Evolutionary conservation across 495 filamentous ascomycete species (phyloP), one percentile per base, ranked within the genome.

Genomic region (Penicillium longicatenatum): DNA sequence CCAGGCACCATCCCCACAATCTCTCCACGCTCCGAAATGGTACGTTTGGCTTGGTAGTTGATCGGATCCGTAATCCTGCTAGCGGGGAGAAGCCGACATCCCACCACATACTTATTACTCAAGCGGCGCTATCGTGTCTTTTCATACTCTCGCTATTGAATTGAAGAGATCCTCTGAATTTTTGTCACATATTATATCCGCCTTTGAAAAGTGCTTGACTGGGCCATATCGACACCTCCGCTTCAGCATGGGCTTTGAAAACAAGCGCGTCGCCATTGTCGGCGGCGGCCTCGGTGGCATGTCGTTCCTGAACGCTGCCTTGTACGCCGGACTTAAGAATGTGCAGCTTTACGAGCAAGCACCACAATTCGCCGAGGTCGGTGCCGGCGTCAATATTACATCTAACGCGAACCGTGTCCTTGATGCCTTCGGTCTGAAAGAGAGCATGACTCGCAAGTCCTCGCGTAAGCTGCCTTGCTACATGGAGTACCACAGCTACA

Each of bases 261-360:
- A 72, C 50, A 68, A 68, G n/a, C 63, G 63, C 30, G 52, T 85
- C 43, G 84, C 81, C 58, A 80, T 86, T 54, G 66, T 86, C 39
- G 83, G 84, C 50, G 82, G 74, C n/a, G 84, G 84, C 33, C 79
- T 86, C 20, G 80, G 81, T 2, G 84, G 84, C 44, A 71, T 85
- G 59, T 58, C 70, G 17, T 70, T 72, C 46, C 43, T 70, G 52
- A 72, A 70, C 33, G 70, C 70, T 14, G 76, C 77, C 57, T 71
- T 86, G 3, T 80, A 82, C 12, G 63, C 81, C 16, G 82, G 76
- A 8, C 71, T 85, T 4, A 76, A 78, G 59, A 78, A 78, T 0
- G 62, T 86, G 2, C 63, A 70, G 46, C 55, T 70, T 20, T 86
- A 84, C 61, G 84, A 86, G 60, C 78, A 79, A 44, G 72, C 79